Evolutionary conservation across 768 basidiomycete species (phyloP).

Genomic region (Hirschioporus abietinus): DNA sequence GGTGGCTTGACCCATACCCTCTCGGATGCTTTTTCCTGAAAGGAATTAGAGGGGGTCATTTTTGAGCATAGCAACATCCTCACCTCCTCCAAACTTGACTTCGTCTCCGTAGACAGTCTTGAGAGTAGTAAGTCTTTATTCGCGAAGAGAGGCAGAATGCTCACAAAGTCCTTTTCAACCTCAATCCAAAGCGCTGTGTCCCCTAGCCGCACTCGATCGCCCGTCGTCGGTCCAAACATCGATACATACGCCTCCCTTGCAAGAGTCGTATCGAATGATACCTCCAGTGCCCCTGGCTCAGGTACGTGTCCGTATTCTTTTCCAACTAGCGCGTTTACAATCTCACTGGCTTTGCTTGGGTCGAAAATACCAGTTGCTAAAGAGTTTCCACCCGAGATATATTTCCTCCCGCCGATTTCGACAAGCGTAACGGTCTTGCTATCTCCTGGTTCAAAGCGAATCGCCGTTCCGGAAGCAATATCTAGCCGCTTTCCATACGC

Average conservation of each 20-base stretch:
- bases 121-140: not conserved
- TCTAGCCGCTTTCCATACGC: constrained; percentile 86
- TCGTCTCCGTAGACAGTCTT: constrained; percentile 92
- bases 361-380: constrained; percentile 58
- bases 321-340: constrained; percentile 44
- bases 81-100: constrained; percentile 95
- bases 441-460: constrained; percentile 95
- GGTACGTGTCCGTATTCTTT: constrained; percentile 67
- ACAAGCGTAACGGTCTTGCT: constrained; percentile 79
- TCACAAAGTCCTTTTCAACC: constrained; percentile 80
- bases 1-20: constrained; percentile 94
- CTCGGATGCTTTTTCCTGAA: constrained; percentile 85
- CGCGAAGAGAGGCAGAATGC: constrained; percentile 5
- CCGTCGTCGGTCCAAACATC: constrained; percentile 94
- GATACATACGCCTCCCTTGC: constrained; percentile 73
- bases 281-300: constrained; percentile 55
- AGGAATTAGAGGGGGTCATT: not conserved
- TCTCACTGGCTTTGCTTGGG: constrained; percentile 35
- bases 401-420: constrained; percentile 63
- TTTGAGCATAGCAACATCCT: constrained; percentile 10
- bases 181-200: constrained; percentile 90
- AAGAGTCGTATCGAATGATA: constrained; percentile 49
- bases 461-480: constrained; percentile 91
- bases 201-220: constrained; percentile 83
- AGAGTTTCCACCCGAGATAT: constrained; percentile 75